Evolutionary conservation across 1,284 basidiomycete species (phyloP).

Genomic region (Inonotus obliquus): DNA sequence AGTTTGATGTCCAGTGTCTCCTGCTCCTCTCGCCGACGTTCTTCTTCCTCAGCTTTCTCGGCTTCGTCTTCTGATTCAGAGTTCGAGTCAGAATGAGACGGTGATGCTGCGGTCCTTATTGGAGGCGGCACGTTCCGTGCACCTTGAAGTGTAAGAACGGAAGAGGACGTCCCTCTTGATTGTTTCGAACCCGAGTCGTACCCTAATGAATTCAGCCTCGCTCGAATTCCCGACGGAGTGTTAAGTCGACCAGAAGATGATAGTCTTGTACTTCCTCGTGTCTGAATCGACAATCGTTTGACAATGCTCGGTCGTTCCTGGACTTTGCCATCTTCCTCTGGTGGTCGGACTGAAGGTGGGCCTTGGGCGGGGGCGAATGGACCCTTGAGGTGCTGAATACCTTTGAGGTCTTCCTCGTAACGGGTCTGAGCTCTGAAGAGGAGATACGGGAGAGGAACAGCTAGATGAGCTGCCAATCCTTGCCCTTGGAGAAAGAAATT

Average conservation of each 20-base stretch:
- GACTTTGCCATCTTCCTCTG: slow-evolving; percentile 28
- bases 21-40: slow-evolving; percentile 60
- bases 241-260: slow-evolving; percentile 35
- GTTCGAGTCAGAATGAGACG: slow-evolving; percentile 47
- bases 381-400: slow-evolving; percentile 63
- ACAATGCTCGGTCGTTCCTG: slow-evolving; percentile 30
- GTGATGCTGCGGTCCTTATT: slow-evolving; percentile 31
- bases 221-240: slow-evolving; percentile 58
- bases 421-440: slow-evolving; percentile 74
- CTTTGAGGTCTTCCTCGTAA: slow-evolving; percentile 76
- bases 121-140: slow-evolving; percentile 27
- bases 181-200: slow-evolving; percentile 39
- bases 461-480: slow-evolving; percentile 68
- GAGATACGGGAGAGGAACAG: slow-evolving; percentile 75
- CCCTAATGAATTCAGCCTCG: slow-evolving; percentile 63
- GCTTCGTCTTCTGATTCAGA: slow-evolving; percentile 45
- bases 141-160: slow-evolving; percentile 60
- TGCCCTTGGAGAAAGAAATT: slow-evolving; percentile 52
- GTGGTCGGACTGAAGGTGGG: slow-evolving; percentile 32
- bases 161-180: slow-evolving; percentile 58
- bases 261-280: slow-evolving; percentile 26
- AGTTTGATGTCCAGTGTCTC: slow-evolving; percentile 62
- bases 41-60: slow-evolving; percentile 60
- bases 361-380: slow-evolving; percentile 41
- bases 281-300: slow-evolving; percentile 27